A percentile compares a stretch with the other conserved stretches of the same genome.
These are phyloP conservation scores for Solanum ossicruentum DNA, from an alignment of 257 asterid genomes.

Conservation along the genomic window DNA sequence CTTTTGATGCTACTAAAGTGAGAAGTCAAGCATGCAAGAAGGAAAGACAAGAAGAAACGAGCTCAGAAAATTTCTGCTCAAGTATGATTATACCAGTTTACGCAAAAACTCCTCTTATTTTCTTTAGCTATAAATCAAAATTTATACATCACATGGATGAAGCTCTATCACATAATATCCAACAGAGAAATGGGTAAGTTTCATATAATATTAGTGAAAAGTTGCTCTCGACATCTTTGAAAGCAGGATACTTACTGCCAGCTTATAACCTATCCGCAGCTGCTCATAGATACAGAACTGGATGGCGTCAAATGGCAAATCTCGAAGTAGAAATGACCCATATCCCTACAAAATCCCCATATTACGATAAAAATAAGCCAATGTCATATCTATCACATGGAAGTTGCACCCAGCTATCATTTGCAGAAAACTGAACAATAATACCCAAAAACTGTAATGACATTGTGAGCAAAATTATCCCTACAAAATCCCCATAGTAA, in stretches of 20 bases:
- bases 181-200: background rate
- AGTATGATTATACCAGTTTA: background rate
- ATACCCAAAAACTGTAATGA: background rate
- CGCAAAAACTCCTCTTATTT: background rate
- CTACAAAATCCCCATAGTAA: too few relatives aligned
- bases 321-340: constrained; percentile 74
- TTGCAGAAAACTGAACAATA: background rate
- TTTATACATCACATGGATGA: background rate
- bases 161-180: background rate
- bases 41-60: background rate
- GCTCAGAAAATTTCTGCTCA: background rate
- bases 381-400: background rate
- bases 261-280: constrained; percentile 81
- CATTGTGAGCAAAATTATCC: background rate
- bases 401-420: background rate
- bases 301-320: constrained; percentile 72
- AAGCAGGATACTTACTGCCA: constrained; percentile 51
- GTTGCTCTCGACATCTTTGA: background rate
- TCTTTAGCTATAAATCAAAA: background rate
- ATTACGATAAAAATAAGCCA: background rate
- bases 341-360: constrained; percentile 43
- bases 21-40: background rate
- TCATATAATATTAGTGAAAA: background rate
- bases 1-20: background rate
- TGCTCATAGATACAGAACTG: constrained; percentile 90